Evolutionary conservation across 306 rosid genomes (phyloP).

Genomic region (Quercus alba): DNA sequence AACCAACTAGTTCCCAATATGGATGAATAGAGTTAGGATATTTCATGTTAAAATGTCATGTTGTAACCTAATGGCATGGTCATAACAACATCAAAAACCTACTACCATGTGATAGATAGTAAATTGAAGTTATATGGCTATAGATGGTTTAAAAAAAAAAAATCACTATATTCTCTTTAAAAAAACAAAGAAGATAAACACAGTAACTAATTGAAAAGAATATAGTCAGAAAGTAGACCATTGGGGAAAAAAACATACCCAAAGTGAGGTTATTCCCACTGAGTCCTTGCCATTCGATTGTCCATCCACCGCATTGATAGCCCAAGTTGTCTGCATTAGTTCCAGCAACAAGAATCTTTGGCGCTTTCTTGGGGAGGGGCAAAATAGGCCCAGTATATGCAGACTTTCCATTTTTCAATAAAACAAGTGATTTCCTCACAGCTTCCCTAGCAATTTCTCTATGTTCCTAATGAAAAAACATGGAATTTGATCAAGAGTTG

Average conservation of each 20-base stretch:
- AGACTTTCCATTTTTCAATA: slow-evolving; percentile 1
- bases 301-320: slow-evolving; percentile 4
- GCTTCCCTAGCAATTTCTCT: slow-evolving; percentile 2
- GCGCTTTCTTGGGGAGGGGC: slow-evolving; percentile 2
- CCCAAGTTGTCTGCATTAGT: slow-evolving; percentile 6
- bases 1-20: too few relatives aligned
- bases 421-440: slow-evolving; percentile 4
- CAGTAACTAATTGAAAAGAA: too few relatives aligned
- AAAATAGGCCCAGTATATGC: neutral
- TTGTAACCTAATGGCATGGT: neutral
- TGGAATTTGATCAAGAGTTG: neutral
- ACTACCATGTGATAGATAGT: neutral
- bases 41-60: neutral
- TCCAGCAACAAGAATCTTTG: slow-evolving; percentile 8
- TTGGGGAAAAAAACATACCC: neutral
- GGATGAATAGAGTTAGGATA: too few relatives aligned
- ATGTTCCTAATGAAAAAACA: neutral
- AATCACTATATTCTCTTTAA: too few relatives aligned
- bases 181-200: too few relatives aligned
- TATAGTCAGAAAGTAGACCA: too few relatives aligned
- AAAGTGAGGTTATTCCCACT: neutral
- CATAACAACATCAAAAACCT: neutral
- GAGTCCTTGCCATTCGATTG: neutral
- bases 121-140: too few relatives aligned
- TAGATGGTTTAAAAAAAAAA: too few relatives aligned